Evolutionary conservation across 352 stramenopile species (phyloP), one percentile per base, ranked within the genome.

Genomic region (Phytophthora kernoviae): DNA sequence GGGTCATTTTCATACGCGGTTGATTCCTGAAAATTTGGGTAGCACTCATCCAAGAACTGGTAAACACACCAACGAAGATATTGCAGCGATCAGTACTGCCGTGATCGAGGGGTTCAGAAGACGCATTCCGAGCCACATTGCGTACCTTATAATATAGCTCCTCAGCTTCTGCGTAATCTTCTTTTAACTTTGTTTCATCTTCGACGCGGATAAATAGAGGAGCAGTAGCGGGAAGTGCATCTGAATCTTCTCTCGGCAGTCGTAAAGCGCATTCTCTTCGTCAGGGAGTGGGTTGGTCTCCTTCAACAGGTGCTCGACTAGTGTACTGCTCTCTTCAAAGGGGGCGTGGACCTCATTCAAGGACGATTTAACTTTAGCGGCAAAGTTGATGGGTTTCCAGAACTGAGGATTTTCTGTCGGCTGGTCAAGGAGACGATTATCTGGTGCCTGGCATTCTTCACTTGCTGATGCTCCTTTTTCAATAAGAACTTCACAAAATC

Each of bases 381-480:
- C 70, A 58, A 86, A 86, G 44, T 86, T 86, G 30, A 86, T 62
- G 9, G 73, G 46, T 45, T 74, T 83, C 73, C 73, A 81, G 20
- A 69, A 78, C 18, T 81, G 60, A 5, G 45, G 65, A 18, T 62
- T 68, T 42, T 79, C 57, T 10, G 57, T 72, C 7, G 64, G 59
- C 34, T 75, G 70, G 41, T 79, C 67, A 34, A 79, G 44, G 12
- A 85, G 70, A 14, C 73, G 70, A 21, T 69, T 77, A 22, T 83
- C 70, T 30, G 62, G 62, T 10, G 54, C 52, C 41, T 70, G 71
- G 22, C 70, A 79, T 42, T 80, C 76, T 56, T 79, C 68, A 22
- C 46, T 70, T 9, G 54, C 67, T 4, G 60, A 45, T 8, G 76
- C 76, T 32, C 76, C 76, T 32, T 71, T 74, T 33, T 72, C 59